Evolutionary conservation across 83 land plant species (phyloP), one percentile per base, ranked within the genome.

Genomic region (Larix sibirica): DNA sequence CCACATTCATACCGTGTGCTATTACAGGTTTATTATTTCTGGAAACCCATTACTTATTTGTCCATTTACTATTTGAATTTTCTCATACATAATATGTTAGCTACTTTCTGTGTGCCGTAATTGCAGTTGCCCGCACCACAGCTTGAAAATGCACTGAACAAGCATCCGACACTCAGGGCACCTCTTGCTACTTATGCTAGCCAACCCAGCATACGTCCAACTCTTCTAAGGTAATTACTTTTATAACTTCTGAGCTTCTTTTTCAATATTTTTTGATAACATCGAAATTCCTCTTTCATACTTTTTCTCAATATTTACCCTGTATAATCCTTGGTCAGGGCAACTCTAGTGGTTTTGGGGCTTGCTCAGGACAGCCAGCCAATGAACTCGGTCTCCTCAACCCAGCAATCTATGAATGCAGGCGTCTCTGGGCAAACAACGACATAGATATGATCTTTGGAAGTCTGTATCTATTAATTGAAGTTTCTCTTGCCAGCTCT

Each of bases 111-210:
- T 66, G 9, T 73, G 26, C 44, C 40, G 2, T 83, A 33, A 28
- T 84, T 90, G 84, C 91, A 97, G 99, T 86, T 98, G 76, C 99
- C 99, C 28, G 84, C 99, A 69, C 92, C 95, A 60, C 99, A 96
- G 81, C 95, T 98, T 59, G 99, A 98, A 79, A 93, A 91, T 90
- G 97, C 96, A 81, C 80, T 98, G 79, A 90, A 85, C 69, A 95
- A 89, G 80, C 80, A 93, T 80, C 86, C 94, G 54, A 89, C 74
- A 60, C 87, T 98, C 38, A 87, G 93, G 67, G 85, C 82, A 81
- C 93, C 92, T 21, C 92, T 98, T 63, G 89, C 94, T 79, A 84
- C 91, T 24, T 87, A 93, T 92, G 99, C 95, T 4, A 92, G 81
- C 81, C 93, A 98, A 71, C 89, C 90, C 47, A 85, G 75, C 70